Base-by-base conservation (phyloP, 2,329 filamentous ascomycete genomes). In the Aspergillus ochraceoroseus region DNA sequence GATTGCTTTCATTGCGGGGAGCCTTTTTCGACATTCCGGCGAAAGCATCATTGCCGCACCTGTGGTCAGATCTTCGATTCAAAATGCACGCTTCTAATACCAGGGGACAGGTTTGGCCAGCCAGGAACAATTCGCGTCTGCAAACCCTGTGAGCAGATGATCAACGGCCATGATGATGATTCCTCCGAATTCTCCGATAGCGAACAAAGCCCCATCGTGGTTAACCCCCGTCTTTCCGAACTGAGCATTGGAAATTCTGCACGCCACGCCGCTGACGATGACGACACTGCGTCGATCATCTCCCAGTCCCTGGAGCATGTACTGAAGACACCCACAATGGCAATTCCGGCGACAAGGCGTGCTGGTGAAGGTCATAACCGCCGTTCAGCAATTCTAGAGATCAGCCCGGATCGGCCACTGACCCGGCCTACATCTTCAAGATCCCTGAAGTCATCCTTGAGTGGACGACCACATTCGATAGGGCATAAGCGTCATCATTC, bases 1-100 rank as follows among this genome's bases (percentile, higher is more conserved):
- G 90, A 95, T 55, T 98, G 92, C 58, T 98, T 95, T 61, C 79
- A 87, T 30, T 98, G 92, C 56, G 87, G 87, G 30, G 84, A 87
- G 43, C 77, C 85, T 2, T 98, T 98, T 58, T 88, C 87, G 0
- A 92, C 90, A 1, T 96, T 96, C 60, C 79, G 92, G 44, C 80
- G 92, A 50, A 98, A 98, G 60, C 92, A 98, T 62, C 92, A 98
- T 64, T 98, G 92, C 63, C 82, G 94, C 46, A 78, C 78, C 0
- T 98, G 92, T 60, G 92, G 92, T n/a, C 94, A 94, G 58, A 98
- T 98, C 30, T 98, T 98, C 58, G 92, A 96, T 63, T 86, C 87
- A 3, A 94, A 94, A 63, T 98, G 92, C 66, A 98, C 90, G 0
- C 85, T 85, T 4, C 81, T 90, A n/a, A 87, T 96, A 15, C 79